Base-by-base conservation (phyloP, 805 yeast species). In the Sugiyamaella americana region DNA sequence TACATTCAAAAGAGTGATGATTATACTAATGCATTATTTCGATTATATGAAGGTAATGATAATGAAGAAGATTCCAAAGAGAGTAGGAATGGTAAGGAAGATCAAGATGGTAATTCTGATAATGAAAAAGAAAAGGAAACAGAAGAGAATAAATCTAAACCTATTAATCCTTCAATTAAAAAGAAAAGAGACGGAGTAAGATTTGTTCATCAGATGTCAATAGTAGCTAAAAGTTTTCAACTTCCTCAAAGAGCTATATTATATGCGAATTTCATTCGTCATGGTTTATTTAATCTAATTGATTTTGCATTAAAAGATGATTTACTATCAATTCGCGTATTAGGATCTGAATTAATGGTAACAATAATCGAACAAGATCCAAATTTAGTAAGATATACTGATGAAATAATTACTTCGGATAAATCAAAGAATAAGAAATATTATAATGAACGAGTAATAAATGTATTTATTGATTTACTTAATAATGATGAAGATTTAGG, bases 331-430 rank as follows among this genome's bases (percentile, higher is more conserved):
- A 72, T 79, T 6, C 70, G 91, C 47, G 78, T 81, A 1, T 59
- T 84, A 19, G 94, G 95, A 0, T 81, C 93, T 0, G 97, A 91
- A 59, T 66, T 87, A 5, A 75, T 89, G 13, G 84, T 85, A 5
- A 71, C 87, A 1, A 80, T 88, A 3, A 82, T 89, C 21, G 96
- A 89, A 49, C 91, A 85, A 55, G 96, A 88, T 58, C 81, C 85
- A 6, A 63, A 79, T 13, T 63, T 85, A 36, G 78, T 86, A 32
- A 42, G 57, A 11, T 44, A 46, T 26, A 18, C 22, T 3, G 32
- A 26, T 13, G 32, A 26, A 26, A 13, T 8, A 8, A 26, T 16
- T 26, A 13, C 8, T 13, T 8, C 32, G 32, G 32, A 26, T 26
- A 26, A 26, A 8, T 8, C 8, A 8, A 13, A 13, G 8, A 26